Conservation (phyloP, 345 rosid genomes). For the Mangifera indica region DNA sequence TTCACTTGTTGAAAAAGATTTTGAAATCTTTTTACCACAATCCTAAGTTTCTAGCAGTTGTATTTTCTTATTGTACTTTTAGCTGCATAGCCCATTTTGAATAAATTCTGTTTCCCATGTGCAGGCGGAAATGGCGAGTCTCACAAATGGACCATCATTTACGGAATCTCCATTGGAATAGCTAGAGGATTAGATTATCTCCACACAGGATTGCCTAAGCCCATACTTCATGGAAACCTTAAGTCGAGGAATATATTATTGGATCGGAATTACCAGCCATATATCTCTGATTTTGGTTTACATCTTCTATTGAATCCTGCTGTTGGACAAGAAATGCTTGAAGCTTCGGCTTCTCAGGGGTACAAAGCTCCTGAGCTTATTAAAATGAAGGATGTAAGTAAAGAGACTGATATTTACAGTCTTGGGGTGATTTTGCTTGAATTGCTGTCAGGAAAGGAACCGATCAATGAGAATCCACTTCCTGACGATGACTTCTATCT, state of each 20-base stretch:
- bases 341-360: conserved; percentile 69
- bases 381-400: conserved; percentile 71
- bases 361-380: conserved; percentile 94
- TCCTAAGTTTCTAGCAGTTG: not conserved
- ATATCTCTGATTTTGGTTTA: conserved; percentile 65
- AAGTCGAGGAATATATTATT: conserved; percentile 75
- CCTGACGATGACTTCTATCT: conserved; percentile 65
- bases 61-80: not conserved
- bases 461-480: conserved; percentile 58
- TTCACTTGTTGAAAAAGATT: not conserved
- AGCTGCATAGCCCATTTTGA: not conserved
- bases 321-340: conserved; percentile 78
- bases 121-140: conserved; percentile 61
- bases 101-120: conserved; percentile 14
- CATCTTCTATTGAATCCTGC: conserved; percentile 62
- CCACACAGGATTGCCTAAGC: conserved; percentile 59
- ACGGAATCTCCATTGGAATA: conserved; percentile 56
- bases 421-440: conserved; percentile 82
- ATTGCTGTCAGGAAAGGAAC: conserved; percentile 70
- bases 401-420: conserved; percentile 69
- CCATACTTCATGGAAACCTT: conserved; percentile 72
- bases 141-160: conserved; percentile 54
- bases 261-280: conserved; percentile 51
- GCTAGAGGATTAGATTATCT: conserved; percentile 77
- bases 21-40: not conserved